Evolutionary conservation across 495 filamentous ascomycete species (phyloP), one percentile per base, ranked within the genome.

Genomic region (Penicillium verhagenii): DNA sequence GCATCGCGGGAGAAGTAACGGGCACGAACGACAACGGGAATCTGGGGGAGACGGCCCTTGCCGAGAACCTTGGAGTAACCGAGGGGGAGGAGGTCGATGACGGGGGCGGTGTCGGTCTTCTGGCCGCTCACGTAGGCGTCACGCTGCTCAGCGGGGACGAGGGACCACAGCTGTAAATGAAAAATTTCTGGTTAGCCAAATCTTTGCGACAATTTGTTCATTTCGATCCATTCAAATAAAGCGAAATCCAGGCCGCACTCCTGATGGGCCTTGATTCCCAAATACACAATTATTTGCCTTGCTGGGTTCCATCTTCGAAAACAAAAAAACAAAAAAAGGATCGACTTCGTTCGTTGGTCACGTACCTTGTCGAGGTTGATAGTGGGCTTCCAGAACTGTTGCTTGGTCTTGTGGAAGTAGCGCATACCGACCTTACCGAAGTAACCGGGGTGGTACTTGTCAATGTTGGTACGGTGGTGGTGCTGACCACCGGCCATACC

Each of bases 401-500:
- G 90, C 64, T 83, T 79, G 69, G 85, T 83, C 80, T 90, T 90
- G 82, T 95, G 91, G 87, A 95, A 82, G 82, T 94, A 91, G 60
- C 92, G 79, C 92, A 96, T 96, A 81, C 91, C 91, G 57, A 96
- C 91, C 81, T 96, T 96, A 77, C 92, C 92, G 78, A 96, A 96
- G 87, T 95, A 96, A 87, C 90, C 90, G 18, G 89, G 89, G 77
- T 93, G 89, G 86, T 89, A 92, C 78, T 94, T 94, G 79, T 96
- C 91, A 65, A 96, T 78, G 80, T 96, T 96, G 65, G 90, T 96
- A 58, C 89, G 79, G 84, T 94, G 90, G 81, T 96, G 92, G 80
- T 96, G 92, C 79, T 77, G 74, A 82, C 91, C 92, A 91, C 91
- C 92, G 73, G 92, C 92, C 80, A 95, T 86, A 91, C 89, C 90